These are phyloP conservation scores for Sarocladium brachiariae DNA, from an alignment of 2,329 filamentous ascomycete species.

Conservation along the genomic window DNA sequence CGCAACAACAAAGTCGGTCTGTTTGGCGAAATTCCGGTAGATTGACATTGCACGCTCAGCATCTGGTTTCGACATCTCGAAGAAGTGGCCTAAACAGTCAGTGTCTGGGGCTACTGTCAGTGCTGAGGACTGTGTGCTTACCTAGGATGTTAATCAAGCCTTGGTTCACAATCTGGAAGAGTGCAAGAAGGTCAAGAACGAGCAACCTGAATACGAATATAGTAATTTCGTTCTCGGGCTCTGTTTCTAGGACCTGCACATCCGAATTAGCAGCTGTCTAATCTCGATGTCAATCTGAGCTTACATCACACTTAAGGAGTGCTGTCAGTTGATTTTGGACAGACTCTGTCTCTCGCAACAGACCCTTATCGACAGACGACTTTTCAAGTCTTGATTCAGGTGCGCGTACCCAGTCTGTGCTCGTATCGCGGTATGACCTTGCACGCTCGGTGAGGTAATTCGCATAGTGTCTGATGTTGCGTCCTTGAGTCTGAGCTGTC, in stretches of 20 bases:
- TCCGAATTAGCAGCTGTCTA: slow-evolving; percentile 10
- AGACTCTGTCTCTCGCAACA: slow-evolving; percentile 83
- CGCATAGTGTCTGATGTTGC: slow-evolving; percentile 88
- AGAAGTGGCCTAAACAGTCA: slow-evolving; percentile 71
- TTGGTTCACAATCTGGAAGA: slow-evolving; percentile 95
- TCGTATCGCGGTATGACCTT: slow-evolving; percentile 74
- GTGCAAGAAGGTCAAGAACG: slow-evolving; percentile 78
- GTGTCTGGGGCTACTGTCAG: slow-evolving; percentile 10
- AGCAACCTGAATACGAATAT: slow-evolving; percentile 88
- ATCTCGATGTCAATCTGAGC: slow-evolving; percentile 20
- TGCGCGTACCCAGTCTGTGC: slow-evolving; percentile 80
- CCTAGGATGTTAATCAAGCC: slow-evolving; percentile 94
- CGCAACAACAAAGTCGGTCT: slow-evolving; percentile 87
- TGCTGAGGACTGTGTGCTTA: slow-evolving; percentile 34
- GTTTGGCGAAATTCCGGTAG: slow-evolving; percentile 84
- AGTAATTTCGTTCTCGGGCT: slow-evolving; percentile 94
- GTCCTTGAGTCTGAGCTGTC: slow-evolving; percentile 84
- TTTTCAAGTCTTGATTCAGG: slow-evolving; percentile 79
- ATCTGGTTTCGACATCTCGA: slow-evolving; percentile 93
- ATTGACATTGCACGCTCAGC: slow-evolving; percentile 87
- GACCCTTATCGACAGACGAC: slow-evolving; percentile 81
- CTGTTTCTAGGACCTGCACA: slow-evolving; percentile 73
- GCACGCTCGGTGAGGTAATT: slow-evolving; percentile 80
- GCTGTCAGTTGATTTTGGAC: slow-evolving; percentile 84
- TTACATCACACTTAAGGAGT: slow-evolving; percentile 81